phyloP scores from a whole-genome alignment of 345 rosid genomes.

The sweet orange (Citrus sinensis) region DVS_A1.0 CM039169.1:1585001-1585500 shows the following conservation, averaged over 20 bases:
- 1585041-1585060: no score
- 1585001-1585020: no score
- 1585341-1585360: background rate
- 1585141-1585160: no score
- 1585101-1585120: no score
- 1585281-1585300: background rate
- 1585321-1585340: background rate
- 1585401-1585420: background rate
- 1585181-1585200: no score
- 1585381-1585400: background rate
- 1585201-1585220: no score
- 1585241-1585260: background rate
- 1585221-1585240: no score
- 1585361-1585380: background rate
- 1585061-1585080: no score
- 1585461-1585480: slow-evolving; percentile 33
- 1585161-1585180: no score
- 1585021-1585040: no score
- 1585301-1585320: background rate
- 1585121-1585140: no score
- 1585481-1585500: slow-evolving; percentile 52
- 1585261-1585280: background rate
- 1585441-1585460: slow-evolving; percentile 38
- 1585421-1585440: background rate
- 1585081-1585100: no score